Evolutionary conservation across 2,329 filamentous ascomycete genomes (phyloP).

Genomic region (Zasmidium citrigriseum): DNA sequence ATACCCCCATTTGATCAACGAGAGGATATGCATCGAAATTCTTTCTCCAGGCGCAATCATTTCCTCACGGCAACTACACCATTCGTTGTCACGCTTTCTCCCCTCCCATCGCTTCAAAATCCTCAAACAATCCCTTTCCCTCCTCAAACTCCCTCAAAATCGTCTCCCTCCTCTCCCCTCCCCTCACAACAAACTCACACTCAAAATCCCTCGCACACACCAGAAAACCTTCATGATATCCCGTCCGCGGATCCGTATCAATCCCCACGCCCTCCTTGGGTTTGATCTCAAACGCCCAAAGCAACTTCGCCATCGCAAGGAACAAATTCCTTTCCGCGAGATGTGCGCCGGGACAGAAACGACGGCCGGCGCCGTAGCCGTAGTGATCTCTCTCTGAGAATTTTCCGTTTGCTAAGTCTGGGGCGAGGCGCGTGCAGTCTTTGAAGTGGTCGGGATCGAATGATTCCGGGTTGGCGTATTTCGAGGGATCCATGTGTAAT

Average conservation of each 20-base stretch:
- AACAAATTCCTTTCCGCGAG: slow-evolving; percentile 52
- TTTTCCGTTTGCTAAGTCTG: slow-evolving; percentile 38
- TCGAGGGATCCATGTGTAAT: slow-evolving; percentile 41
- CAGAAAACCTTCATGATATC: slow-evolving; percentile 29
- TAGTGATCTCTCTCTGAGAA: slow-evolving; percentile 47
- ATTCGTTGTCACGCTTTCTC: slow-evolving; percentile 7
- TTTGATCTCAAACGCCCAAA: slow-evolving; percentile 54
- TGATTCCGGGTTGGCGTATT: slow-evolving; percentile 26
- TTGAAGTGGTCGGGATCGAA: slow-evolving; percentile 42
- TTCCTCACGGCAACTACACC: no score
- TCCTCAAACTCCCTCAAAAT: slow-evolving; percentile 26
- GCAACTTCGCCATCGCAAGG: slow-evolving; percentile 35
- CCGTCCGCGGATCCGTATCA: slow-evolving; percentile 25
- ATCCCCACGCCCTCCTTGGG: slow-evolving; percentile 12
- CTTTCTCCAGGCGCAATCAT: no score
- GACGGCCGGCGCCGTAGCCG: slow-evolving; percentile 51
- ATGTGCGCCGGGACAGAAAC: slow-evolving; percentile 54
- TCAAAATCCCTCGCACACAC: slow-evolving; percentile 30
- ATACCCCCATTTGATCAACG: no score
- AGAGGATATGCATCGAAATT: no score
- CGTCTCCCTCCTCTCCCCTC: slow-evolving; percentile 18
- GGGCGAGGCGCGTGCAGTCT: slow-evolving; percentile 34
- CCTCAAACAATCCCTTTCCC: slow-evolving; percentile 19
- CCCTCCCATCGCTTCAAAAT: slow-evolving; percentile 15
- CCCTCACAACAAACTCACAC: slow-evolving; percentile 21